Conservation (phyloP, 176 grass and related monocot genomes). For the Bothriochloa decipiens region DNA sequence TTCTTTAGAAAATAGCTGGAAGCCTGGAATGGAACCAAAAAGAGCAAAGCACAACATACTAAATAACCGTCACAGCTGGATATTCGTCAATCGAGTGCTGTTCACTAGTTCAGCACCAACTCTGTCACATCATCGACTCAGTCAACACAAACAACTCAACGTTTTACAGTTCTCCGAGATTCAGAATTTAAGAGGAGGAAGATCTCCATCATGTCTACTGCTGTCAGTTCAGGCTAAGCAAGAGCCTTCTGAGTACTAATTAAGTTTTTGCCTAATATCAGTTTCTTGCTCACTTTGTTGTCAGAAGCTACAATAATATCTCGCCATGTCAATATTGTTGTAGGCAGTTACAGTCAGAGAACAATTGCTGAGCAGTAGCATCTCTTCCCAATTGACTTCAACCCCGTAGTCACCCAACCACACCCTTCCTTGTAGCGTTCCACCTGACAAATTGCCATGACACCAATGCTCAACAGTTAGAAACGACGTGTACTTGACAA, state of each 20-base stretch:
- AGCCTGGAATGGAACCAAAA: background rate
- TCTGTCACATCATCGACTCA: background rate
- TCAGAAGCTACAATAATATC: slow-evolving; percentile 15
- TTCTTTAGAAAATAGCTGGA: background rate
- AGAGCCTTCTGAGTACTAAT: slow-evolving; percentile 13
- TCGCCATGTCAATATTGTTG: background rate
- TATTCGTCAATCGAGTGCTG: too few species aligned
- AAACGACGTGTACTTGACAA: background rate
- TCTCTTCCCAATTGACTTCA: slow-evolving; percentile 64
- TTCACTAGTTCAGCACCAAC: background rate
- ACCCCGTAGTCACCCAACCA: slow-evolving; percentile 20
- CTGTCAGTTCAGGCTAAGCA: slow-evolving; percentile 23
- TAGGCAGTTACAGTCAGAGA: slow-evolving; percentile 39
- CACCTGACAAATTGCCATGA: slow-evolving; percentile 51
- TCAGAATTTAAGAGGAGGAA: background rate
- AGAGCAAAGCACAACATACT: background rate
- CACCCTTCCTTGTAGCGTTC: slow-evolving; percentile 60
- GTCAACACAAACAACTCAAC: background rate
- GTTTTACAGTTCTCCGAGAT: background rate
- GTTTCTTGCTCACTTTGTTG: background rate
- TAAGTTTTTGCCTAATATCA: background rate
- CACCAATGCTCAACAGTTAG: background rate
- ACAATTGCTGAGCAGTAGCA: slow-evolving; percentile 64
- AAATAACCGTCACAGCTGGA: background rate
- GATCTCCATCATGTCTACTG: background rate